Percentiles rank a stretch among this genome's conserved stretches.
These are phyloP conservation scores for Zasmidium citrigriseum DNA, from an alignment of 2,329 filamentous ascomycete species.

Conservation along the genomic window DNA sequence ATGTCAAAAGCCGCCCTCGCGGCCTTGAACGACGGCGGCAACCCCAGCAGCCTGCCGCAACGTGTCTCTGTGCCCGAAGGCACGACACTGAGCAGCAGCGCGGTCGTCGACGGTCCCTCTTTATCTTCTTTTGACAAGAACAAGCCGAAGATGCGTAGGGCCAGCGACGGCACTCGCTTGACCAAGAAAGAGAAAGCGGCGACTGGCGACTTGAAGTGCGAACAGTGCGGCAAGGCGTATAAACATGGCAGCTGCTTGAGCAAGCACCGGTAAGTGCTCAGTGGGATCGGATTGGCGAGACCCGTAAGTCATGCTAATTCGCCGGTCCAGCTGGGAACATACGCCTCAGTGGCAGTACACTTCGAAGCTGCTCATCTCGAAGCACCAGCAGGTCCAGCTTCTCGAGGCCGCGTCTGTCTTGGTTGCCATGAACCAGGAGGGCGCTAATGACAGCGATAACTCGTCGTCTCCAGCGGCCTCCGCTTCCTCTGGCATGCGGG, in stretches of 20 bases:
- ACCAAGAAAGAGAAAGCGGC: slow-evolving; percentile 80
- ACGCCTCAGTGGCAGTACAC: slow-evolving; percentile 97
- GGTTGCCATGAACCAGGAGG: slow-evolving; percentile 79
- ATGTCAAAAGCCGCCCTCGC: slow-evolving; percentile 62
- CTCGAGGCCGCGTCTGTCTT: slow-evolving; percentile 96
- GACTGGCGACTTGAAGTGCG: slow-evolving; percentile 86
- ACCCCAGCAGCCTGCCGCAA: slow-evolving; percentile 68
- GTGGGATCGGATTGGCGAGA: background rate
- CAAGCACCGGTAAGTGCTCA: slow-evolving; percentile 92
- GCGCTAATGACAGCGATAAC: slow-evolving; percentile 70
- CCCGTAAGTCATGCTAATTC: slow-evolving; percentile 13
- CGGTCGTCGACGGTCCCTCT: slow-evolving; percentile 68
- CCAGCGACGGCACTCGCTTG: slow-evolving; percentile 85
- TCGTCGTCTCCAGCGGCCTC: slow-evolving; percentile 85
- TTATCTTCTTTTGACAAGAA: slow-evolving; percentile 49
- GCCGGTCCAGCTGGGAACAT: slow-evolving; percentile 85
- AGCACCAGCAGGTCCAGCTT: slow-evolving; percentile 98
- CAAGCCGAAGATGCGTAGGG: slow-evolving; percentile 59
- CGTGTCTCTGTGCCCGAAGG: slow-evolving; percentile 38
- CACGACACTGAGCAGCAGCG: slow-evolving; percentile 40
- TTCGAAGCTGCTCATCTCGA: slow-evolving; percentile 96
- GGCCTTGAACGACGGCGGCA: slow-evolving; percentile 56
- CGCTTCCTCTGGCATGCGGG: slow-evolving; percentile 71
- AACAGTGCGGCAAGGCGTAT: slow-evolving; percentile 98
- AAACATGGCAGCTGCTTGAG: slow-evolving; percentile 99